These are phyloP conservation scores for Chlorella vulgaris DNA, from an alignment of 139 green algal genomes.

Conservation along the genomic window DNA sequence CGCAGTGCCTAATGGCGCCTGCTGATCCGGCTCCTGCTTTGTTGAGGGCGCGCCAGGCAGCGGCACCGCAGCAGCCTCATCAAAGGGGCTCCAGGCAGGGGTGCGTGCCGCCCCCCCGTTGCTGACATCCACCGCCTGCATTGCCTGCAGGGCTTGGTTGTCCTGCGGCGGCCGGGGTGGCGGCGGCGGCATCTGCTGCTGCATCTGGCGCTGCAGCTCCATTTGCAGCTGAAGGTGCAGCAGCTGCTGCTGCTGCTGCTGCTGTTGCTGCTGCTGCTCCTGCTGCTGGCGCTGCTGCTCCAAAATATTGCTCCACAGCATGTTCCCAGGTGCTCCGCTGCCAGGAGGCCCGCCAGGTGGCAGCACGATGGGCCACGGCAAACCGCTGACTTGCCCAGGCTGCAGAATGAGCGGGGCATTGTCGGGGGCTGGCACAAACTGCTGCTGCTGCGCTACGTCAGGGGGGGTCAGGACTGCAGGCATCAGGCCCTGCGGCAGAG, in stretches of 20 bases:
- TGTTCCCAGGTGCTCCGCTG: neutral
- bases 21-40: neutral
- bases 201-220: neutral
- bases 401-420: neutral
- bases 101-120: too few species aligned
- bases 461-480: neutral
- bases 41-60: neutral
- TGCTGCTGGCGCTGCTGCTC: neutral
- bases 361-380: neutral
- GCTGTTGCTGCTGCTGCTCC: neutral
- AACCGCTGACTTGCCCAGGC: neutral
- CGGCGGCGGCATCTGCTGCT: neutral
- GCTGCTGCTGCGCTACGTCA: neutral
- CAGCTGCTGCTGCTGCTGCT: neutral
- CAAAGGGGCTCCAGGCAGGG: neutral
- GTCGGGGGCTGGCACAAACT: neutral
- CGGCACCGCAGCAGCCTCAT: neutral
- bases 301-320: neutral
- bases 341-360: neutral
- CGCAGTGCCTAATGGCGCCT: neutral
- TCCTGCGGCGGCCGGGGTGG: neutral
- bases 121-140: neutral
- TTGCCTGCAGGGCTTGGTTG: neutral
- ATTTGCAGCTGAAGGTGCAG: neutral
- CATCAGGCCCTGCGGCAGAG: neutral